A percentile compares a stretch with the other conserved stretches of the same genome.
Evolutionary conservation across 1,139 yeast species (phyloP).

Genomic region (Pichia sp.): DNA sequence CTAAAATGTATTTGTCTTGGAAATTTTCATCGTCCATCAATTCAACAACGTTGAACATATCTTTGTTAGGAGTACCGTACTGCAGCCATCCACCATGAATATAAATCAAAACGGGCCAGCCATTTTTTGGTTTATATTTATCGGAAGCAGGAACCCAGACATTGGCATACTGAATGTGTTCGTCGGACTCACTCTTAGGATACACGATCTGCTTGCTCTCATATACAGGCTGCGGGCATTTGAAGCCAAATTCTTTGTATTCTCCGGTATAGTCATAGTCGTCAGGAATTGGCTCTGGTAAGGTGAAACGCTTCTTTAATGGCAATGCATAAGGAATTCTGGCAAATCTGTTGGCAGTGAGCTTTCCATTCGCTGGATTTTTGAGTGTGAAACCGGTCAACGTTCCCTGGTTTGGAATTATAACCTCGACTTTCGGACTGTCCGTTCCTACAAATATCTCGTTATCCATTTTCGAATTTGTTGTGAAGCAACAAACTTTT

Average conservation of each 20-base stretch:
- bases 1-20: constrained; percentile 34
- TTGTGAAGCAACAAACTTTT: background rate
- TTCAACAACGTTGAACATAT: constrained; percentile 22
- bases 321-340: constrained; percentile 25
- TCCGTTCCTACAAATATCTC: background rate
- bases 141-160: constrained; percentile 38
- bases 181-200: constrained; percentile 25
- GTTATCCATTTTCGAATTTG: background rate
- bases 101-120: constrained; percentile 40
- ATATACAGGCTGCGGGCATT: constrained; percentile 35
- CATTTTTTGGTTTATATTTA: constrained; percentile 31
- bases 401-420: constrained; percentile 20
- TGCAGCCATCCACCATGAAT: constrained; percentile 43
- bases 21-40: constrained; percentile 30
- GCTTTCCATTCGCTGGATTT: constrained; percentile 18
- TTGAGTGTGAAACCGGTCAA: constrained; percentile 21
- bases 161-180: constrained; percentile 36
- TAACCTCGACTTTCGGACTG: background rate
- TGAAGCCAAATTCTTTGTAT: constrained; percentile 31
- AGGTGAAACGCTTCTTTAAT: constrained; percentile 18
- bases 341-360: constrained; percentile 20
- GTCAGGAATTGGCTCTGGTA: constrained; percentile 26
- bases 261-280: constrained; percentile 36
- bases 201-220: background rate
- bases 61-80: constrained; percentile 33